Percentiles rank a stretch among this genome's conserved stretches.
These are phyloP conservation scores for Boletus pseudopeckii DNA, from an alignment of 768 basidiomycete species.

Conservation along the genomic window DNA sequence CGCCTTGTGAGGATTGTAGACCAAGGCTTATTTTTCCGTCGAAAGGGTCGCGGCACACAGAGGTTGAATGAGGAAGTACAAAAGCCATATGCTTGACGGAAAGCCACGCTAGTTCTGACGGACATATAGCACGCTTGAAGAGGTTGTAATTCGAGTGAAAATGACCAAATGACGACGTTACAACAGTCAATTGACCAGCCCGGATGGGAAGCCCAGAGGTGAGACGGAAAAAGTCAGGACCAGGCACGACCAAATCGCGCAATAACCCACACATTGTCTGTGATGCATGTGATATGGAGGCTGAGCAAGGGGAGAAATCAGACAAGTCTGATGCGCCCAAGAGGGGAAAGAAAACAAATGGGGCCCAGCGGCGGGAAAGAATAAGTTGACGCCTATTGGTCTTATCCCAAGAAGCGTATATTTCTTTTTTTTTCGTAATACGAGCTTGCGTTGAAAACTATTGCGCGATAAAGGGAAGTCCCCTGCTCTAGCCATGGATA, in stretches of 20 bases:
- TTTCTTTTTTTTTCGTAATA: slow-evolving; percentile 4
- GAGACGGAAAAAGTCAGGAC: slow-evolving; percentile 6
- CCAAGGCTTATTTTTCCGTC: slow-evolving; percentile 16
- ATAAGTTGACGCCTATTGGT: neutral
- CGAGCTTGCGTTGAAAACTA: neutral
- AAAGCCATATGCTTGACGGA: neutral
- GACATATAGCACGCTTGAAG: neutral
- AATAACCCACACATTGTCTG: slow-evolving; percentile 1
- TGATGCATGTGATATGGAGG: too few species aligned
- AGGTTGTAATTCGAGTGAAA: neutral
- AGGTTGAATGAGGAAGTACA: neutral
- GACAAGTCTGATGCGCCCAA: slow-evolving; percentile 19
- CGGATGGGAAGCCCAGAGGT: neutral
- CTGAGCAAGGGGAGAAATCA: slow-evolving; percentile 10
- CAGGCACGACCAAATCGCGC: slow-evolving; percentile 12
- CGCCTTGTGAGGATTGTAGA: neutral
- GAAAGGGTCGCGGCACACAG: slow-evolving; percentile 16
- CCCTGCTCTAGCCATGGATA: slow-evolving; percentile 6
- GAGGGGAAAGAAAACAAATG: neutral
- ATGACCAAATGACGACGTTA: neutral
- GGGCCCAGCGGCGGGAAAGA: neutral
- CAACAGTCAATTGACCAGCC: neutral
- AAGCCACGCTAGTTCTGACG: neutral
- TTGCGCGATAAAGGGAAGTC: neutral
- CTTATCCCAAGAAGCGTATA: slow-evolving; percentile 3